Conservation (phyloP, 164 flowering plant species). For the Litsea cubeba region DNA sequence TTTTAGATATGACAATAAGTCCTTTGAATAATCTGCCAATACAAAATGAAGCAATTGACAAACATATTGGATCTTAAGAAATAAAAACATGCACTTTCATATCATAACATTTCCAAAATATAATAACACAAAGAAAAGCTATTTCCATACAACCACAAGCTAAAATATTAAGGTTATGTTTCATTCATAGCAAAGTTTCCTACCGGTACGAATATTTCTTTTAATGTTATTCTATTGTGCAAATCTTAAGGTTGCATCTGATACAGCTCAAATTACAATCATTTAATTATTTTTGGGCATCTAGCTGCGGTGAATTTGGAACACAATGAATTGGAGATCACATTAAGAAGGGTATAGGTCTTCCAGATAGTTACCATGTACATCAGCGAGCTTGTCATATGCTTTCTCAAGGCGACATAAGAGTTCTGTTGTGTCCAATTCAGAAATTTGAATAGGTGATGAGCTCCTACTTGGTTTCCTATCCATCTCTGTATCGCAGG, state of each 20-base stretch:
- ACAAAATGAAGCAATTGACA: background rate
- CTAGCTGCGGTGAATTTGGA: background rate
- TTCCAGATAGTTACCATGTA: constrained; percentile 35
- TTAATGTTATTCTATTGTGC: background rate
- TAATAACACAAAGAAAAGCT: background rate
- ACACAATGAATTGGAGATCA: background rate
- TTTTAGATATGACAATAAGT: constrained; percentile 56
- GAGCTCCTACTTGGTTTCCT: constrained; percentile 5
- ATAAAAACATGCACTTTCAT: background rate
- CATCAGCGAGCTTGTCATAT: constrained; percentile 30
- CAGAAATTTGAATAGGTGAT: constrained; percentile 22
- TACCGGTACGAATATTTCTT: background rate
- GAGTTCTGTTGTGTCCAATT: constrained; percentile 38
- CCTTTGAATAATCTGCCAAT: constrained; percentile 53
- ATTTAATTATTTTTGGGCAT: background rate
- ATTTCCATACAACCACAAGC: background rate
- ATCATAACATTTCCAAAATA: background rate
- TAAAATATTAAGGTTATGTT: too few species aligned
- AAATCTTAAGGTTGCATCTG: background rate
- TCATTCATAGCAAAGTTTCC: background rate
- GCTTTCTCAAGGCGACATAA: constrained; percentile 43
- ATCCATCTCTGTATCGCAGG: constrained; percentile 7
- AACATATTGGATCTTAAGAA: background rate
- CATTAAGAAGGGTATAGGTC: background rate
- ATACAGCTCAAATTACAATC: background rate